Evolutionary conservation across 1,284 basidiomycete genomes (phyloP), one percentile per base, ranked within the genome.

Genomic region (Ustilago bromivora): DNA sequence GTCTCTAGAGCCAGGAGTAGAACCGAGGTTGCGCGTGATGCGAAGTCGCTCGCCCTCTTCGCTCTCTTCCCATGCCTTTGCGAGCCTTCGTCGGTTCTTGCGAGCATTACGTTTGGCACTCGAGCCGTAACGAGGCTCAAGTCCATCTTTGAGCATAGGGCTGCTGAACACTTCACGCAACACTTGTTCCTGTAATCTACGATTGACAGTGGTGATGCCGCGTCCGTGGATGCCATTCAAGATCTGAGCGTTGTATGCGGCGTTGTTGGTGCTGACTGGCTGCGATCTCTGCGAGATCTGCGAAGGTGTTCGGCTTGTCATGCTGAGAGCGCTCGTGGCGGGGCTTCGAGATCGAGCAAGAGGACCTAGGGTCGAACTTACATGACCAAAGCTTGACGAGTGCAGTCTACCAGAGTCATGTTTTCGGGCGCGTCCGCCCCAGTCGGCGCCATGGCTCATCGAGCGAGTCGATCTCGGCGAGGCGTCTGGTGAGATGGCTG

Each of bases 181-280:
- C 4, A 86, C 84, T 49, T 83, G 77, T 65, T 85, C 84, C 66
- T 86, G 80, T 43, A 86, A 61, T 13, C 74, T 75, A 15, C 84
- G 82, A 40, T 86, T 86, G n/a, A 86, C 83, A 11, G 79, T 76
- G 11, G 84, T 86, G 63, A 81, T 80, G 17, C 84, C 84, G 31
- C 77, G 78, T 4, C 84, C 83, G 31, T 76, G 63, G 19, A 84
- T 81, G 43, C 75, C 61, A 55, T 72, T 67, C 31, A 56, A n/a
- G 11, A 32, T 63, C 35, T 73, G 71, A 13, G 58, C 36, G 19
- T 38, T 10, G 15, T 54, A 49, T 2, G 57, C 54, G 31, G 19
- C 32, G 49, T 19, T 57, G 28, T 19, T 34, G 57, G 13, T 61
- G 19, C 28, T 34, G 13, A 49, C n/a, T 4, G 68, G 41, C 53